Conservation (phyloP, 2,329 filamentous ascomycete species). For the Ustulina deusta region DNA sequence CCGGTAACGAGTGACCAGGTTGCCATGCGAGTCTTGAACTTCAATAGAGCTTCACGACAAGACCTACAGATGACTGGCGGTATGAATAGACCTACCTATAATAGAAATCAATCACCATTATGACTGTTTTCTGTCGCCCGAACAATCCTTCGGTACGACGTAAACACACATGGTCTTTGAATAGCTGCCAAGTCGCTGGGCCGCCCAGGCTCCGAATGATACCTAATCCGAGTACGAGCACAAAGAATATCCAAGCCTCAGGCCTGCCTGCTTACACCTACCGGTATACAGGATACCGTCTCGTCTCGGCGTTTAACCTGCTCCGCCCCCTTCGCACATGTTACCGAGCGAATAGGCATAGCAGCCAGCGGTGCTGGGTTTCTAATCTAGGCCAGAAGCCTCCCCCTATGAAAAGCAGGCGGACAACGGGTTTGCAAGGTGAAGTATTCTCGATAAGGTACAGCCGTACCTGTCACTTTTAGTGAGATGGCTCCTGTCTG, state of each 20-base stretch:
- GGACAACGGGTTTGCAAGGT: neutral
- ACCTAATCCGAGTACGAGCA: constrained; percentile 30
- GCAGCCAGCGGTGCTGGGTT: constrained; percentile 40
- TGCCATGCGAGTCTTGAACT: neutral
- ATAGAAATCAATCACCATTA: neutral
- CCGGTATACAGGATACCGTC: constrained; percentile 16
- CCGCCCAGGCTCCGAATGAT: constrained; percentile 3
- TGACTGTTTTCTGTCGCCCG: neutral
- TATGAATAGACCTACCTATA: neutral
- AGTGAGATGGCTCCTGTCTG: neutral
- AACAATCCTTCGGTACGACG: neutral
- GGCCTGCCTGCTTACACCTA: constrained; percentile 1
- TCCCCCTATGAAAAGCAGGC: constrained; percentile 3
- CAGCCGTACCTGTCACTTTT: neutral
- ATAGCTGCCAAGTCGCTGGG: constrained; percentile 26
- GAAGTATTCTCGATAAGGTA: neutral
- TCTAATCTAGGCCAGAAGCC: constrained; percentile 39
- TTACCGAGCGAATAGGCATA: constrained; percentile 41
- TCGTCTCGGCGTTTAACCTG: constrained; percentile 41
- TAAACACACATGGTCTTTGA: constrained; percentile 16
- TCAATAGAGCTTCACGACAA: neutral
- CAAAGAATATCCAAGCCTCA: constrained; percentile 10
- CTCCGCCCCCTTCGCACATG: constrained; percentile 40
- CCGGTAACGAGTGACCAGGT: neutral
- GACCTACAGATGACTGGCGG: neutral